Conservation (phyloP, 2,329 filamentous ascomycete genomes). For the Helotiales sp. region DNA sequence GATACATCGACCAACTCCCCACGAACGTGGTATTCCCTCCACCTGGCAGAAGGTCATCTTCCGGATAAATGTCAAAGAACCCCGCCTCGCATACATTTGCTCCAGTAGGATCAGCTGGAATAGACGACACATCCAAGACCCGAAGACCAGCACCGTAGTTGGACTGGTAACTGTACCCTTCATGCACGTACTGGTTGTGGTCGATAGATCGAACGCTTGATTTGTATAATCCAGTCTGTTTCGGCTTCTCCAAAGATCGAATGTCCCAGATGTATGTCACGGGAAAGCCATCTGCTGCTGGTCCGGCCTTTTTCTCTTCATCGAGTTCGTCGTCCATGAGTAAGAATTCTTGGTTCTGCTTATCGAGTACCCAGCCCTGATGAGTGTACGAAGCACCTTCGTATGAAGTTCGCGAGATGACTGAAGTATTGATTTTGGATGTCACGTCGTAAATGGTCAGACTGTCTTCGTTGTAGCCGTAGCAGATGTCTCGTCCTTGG, state of each 20-base stretch:
- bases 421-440: slow-evolving; percentile 42
- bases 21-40: slow-evolving; percentile 49
- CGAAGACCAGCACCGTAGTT: slow-evolving; percentile 56
- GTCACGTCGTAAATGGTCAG: slow-evolving; percentile 52
- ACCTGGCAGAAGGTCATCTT: slow-evolving; percentile 32
- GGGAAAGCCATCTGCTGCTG: slow-evolving; percentile 50
- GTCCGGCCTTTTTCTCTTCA: slow-evolving; percentile 49
- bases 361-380: slow-evolving; percentile 48
- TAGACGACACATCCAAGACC: slow-evolving; percentile 44
- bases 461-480: slow-evolving; percentile 43
- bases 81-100: slow-evolving; percentile 51
- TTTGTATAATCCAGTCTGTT: slow-evolving; percentile 51
- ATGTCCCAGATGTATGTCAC: slow-evolving; percentile 58
- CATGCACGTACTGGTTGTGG: slow-evolving; percentile 52
- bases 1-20: slow-evolving; percentile 50
- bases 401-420: slow-evolving; percentile 55
- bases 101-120: slow-evolving; percentile 40
- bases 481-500: slow-evolving; percentile 18
- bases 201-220: slow-evolving; percentile 47
- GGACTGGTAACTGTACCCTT: slow-evolving; percentile 51
- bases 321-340: slow-evolving; percentile 41
- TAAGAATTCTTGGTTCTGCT: slow-evolving; percentile 13
- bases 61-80: slow-evolving; percentile 40
- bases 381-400: slow-evolving; percentile 56
- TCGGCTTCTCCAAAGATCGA: slow-evolving; percentile 45